Percentiles rank a stretch among this genome's conserved stretches.
phyloP scores from a whole-genome alignment of 345 rosid species.

The Isatis tinctoria region DNA sequence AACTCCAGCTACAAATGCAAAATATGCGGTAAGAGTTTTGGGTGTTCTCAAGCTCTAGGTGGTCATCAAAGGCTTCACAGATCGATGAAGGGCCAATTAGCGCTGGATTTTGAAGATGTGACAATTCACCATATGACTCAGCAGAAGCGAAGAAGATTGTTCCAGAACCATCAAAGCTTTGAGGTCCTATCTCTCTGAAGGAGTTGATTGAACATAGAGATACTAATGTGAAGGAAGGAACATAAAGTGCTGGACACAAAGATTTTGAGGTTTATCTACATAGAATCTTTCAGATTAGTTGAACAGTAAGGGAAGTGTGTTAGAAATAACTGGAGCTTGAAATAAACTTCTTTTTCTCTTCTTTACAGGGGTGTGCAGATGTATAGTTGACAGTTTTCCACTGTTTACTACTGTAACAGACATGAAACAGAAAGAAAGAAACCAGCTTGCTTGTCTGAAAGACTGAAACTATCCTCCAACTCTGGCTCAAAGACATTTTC shows the following conservation, averaged over 20 bases:
- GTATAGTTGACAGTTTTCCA: conserved; percentile 1
- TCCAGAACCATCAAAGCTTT: background rate
- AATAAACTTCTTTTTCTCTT: background rate
- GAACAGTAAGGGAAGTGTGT: background rate
- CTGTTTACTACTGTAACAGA: background rate
- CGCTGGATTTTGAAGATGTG: background rate
- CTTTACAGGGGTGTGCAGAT: background rate
- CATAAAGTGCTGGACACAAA: too few relatives aligned
- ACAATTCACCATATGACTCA: too few relatives aligned
- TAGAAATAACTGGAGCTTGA: background rate
- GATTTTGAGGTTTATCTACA: background rate
- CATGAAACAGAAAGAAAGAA: background rate
- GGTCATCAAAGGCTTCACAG: conserved; percentile 8
- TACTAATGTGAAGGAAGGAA: background rate
- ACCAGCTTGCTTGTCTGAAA: background rate
- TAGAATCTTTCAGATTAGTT: background rate
- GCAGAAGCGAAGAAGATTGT: conserved; percentile 8
- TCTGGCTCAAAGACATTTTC: background rate
- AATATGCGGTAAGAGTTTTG: conserved; percentile 7
- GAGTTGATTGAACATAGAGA: background rate
- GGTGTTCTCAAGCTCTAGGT: conserved; percentile 2
- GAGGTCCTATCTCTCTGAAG: background rate
- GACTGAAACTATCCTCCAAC: background rate
- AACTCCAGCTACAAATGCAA: background rate
- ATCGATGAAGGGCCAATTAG: background rate